These are phyloP conservation scores for Hordeum pubiflorum DNA, from an alignment of 202 grass and related monocot genomes.

Conservation along the genomic window DNA sequence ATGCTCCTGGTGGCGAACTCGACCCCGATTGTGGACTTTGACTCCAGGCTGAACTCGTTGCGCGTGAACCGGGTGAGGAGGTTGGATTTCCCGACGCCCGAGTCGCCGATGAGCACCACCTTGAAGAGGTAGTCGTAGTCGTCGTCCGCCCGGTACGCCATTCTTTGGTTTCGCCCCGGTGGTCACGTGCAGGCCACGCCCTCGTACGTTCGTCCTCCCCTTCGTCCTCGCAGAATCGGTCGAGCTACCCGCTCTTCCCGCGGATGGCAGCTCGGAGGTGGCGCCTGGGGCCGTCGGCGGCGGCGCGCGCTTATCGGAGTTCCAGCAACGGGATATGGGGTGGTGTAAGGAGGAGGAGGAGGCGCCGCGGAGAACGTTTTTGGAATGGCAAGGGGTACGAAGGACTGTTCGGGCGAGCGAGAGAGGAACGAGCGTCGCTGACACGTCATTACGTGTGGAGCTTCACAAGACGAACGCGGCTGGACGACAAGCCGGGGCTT, in stretches of 20 bases:
- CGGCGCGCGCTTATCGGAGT: not conserved
- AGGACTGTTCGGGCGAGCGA: not conserved
- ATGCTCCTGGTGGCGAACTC: too few relatives aligned
- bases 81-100: conserved; percentile 84
- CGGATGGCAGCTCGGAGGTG: not conserved
- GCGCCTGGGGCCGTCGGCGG: not conserved
- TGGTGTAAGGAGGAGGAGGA: not conserved
- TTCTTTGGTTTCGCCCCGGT: not conserved
- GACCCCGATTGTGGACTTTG: too few relatives aligned
- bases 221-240: not conserved
- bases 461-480: too few relatives aligned
- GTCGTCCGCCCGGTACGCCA: too few relatives aligned
- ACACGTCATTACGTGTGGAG: not conserved
- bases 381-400: not conserved
- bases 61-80: conserved; percentile 77
- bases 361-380: not conserved
- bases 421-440: not conserved
- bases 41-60: conserved; percentile 76
- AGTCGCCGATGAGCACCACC: conserved; percentile 57
- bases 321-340: not conserved
- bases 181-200: not conserved
- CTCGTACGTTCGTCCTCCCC: not conserved
- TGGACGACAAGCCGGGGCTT: too few relatives aligned
- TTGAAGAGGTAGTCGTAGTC: too few relatives aligned
- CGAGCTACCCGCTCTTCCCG: not conserved